Percentiles rank a stretch among this genome's conserved stretches.
phyloP scores from a whole-genome alignment of 495 filamentous ascomycete species.

The Penicillium lagena region DNA sequence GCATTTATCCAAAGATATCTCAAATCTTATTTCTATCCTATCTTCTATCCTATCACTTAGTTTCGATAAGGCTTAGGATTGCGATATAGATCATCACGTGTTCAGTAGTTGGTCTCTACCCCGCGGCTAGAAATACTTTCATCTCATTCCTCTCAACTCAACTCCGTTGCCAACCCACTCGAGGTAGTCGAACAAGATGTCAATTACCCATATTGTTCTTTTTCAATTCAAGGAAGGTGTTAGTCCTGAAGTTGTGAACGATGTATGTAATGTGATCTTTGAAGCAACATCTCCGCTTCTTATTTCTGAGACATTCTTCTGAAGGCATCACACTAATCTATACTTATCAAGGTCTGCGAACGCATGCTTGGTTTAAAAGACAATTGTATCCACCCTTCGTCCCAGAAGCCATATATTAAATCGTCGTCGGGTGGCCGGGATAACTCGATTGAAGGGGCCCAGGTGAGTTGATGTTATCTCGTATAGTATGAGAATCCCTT shows the following conservation, averaged over 20 bases:
- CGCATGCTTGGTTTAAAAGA: slow-evolving; percentile 33
- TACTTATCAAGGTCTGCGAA: slow-evolving; percentile 12
- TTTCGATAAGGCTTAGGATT: too few species aligned
- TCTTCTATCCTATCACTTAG: too few species aligned
- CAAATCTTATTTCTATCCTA: too few species aligned
- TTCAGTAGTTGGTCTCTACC: too few species aligned
- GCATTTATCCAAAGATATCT: too few species aligned
- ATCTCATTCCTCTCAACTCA: too few species aligned
- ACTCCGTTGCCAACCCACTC: too few species aligned
- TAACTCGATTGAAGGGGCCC: slow-evolving; percentile 57
- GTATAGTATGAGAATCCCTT: too few species aligned
- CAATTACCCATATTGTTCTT: slow-evolving; percentile 54
- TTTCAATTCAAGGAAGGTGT: slow-evolving; percentile 52
- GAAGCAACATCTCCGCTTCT: too few species aligned
- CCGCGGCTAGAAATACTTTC: too few species aligned
- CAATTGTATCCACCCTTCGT: slow-evolving; percentile 37
- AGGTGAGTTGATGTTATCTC: slow-evolving; percentile 36
- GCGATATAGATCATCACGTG: too few species aligned
- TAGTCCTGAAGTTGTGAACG: slow-evolving; percentile 31
- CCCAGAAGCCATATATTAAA: slow-evolving; percentile 43
- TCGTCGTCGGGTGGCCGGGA: slow-evolving; percentile 53
- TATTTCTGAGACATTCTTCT: background rate
- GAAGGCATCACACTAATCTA: background rate
- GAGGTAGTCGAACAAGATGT: slow-evolving; percentile 21
- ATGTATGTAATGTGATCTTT: slow-evolving; percentile 29